Conservation (phyloP, 1,284 basidiomycete genomes). For the Coriolopsis trogii region DNA sequence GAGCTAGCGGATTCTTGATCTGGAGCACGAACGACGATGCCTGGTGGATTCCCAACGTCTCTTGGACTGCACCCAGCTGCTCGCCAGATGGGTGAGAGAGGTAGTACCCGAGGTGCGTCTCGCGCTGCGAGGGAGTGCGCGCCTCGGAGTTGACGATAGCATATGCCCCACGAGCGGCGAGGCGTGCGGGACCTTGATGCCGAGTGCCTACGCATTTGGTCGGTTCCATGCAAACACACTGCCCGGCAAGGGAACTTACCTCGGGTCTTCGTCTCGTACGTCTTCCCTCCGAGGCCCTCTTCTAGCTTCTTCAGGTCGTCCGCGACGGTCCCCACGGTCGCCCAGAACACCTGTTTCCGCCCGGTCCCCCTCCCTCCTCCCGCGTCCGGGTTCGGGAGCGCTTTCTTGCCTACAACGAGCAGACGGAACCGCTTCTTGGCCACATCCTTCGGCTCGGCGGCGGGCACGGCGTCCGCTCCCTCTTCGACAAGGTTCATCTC, state of each 20-base stretch:
- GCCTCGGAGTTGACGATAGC: slow-evolving; percentile 59
- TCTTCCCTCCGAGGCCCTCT: slow-evolving; percentile 52
- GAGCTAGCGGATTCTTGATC: slow-evolving; percentile 59
- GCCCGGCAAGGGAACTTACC: slow-evolving; percentile 33
- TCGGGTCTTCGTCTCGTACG: slow-evolving; percentile 68
- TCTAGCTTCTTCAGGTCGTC: slow-evolving; percentile 55
- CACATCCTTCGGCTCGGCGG: slow-evolving; percentile 39
- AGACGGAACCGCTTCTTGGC: slow-evolving; percentile 53
- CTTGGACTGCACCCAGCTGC: slow-evolving; percentile 53
- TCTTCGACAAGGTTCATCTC: slow-evolving; percentile 45
- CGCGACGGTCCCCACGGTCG: slow-evolving; percentile 51
- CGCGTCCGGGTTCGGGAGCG: slow-evolving; percentile 54
- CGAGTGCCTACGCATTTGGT: slow-evolving; percentile 45
- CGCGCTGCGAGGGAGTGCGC: slow-evolving; percentile 44
- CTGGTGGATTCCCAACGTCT: slow-evolving; percentile 50
- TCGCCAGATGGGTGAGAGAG: slow-evolving; percentile 53
- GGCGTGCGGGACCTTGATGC: slow-evolving; percentile 55
- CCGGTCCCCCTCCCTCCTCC: slow-evolving; percentile 39
- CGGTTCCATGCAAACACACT: too few species aligned
- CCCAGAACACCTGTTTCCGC: slow-evolving; percentile 60
- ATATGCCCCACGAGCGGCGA: slow-evolving; percentile 65
- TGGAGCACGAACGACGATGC: slow-evolving; percentile 57
- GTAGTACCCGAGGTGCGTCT: slow-evolving; percentile 60
- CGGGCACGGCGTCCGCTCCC: slow-evolving; percentile 53
- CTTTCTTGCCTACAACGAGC: slow-evolving; percentile 65